phyloP scores from a whole-genome alignment of 495 filamentous ascomycete species.

The Daldinia grandis region DNA sequence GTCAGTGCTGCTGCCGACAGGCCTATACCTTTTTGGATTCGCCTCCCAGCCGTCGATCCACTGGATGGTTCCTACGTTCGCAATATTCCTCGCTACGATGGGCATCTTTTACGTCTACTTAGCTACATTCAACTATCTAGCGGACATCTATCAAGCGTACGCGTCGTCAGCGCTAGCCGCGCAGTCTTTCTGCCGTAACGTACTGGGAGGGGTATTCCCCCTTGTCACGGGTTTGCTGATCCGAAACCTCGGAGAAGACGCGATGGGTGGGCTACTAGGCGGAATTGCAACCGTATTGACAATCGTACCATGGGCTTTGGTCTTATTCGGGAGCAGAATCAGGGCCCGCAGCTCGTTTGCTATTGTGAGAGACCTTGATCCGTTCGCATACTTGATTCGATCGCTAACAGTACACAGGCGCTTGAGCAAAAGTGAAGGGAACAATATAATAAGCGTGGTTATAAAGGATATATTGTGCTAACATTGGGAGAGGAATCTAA shows the following conservation, averaged over 20 bases:
- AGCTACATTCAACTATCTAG: slow-evolving; percentile 92
- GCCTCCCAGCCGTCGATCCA: slow-evolving; percentile 70
- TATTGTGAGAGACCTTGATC: slow-evolving; percentile 38
- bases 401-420: slow-evolving; percentile 19
- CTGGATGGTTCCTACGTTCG: slow-evolving; percentile 81
- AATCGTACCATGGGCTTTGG: slow-evolving; percentile 84
- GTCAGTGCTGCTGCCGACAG: slow-evolving; percentile 69
- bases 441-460: no score
- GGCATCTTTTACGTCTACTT: slow-evolving; percentile 91
- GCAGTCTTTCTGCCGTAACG: slow-evolving; percentile 84
- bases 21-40: slow-evolving; percentile 79
- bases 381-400: neutral
- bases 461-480: neutral
- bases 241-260: slow-evolving; percentile 71
- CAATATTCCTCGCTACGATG: slow-evolving; percentile 78
- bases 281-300: slow-evolving; percentile 75
- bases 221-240: slow-evolving; percentile 79
- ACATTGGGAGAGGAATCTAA: neutral
- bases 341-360: slow-evolving; percentile 82
- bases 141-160: slow-evolving; percentile 87
- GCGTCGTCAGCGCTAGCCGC: slow-evolving; percentile 88
- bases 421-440: slow-evolving; percentile 27
- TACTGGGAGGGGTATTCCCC: slow-evolving; percentile 85
- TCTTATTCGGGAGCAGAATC: slow-evolving; percentile 81
- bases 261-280: slow-evolving; percentile 79